Conservation (phyloP, 2,329 filamentous ascomycete genomes). For the Tricladium varicosporioides region DNA sequence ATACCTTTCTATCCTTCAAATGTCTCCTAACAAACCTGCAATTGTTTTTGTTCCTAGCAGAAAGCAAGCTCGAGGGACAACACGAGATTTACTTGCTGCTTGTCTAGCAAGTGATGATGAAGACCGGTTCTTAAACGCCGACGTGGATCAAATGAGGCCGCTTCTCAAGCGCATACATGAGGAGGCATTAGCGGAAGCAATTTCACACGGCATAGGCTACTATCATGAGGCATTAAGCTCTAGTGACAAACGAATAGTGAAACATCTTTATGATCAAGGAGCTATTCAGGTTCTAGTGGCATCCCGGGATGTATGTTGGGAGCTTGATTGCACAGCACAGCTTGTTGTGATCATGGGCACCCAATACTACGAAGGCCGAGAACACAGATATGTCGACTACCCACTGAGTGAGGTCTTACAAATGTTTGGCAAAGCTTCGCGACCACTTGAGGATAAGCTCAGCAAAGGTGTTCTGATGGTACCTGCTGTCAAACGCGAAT, state of each 20-base stretch:
- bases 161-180: constrained; percentile 83
- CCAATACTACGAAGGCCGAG: constrained; percentile 93
- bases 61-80: constrained; percentile 87
- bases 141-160: constrained; percentile 76
- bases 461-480: constrained; percentile 96
- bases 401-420: constrained; percentile 90
- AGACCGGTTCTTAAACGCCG: constrained; percentile 86
- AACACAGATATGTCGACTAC: constrained; percentile 97
- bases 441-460: constrained; percentile 73
- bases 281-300: constrained; percentile 71
- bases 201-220: constrained; percentile 93
- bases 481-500: constrained; percentile 89
- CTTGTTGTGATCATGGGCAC: constrained; percentile 96
- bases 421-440: constrained; percentile 94
- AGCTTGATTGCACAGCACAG: constrained; percentile 83
- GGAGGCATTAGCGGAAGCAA: constrained; percentile 79
- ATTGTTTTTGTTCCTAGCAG: constrained; percentile 90
- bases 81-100: constrained; percentile 82
- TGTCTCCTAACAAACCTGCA: constrained; percentile 85
- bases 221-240: constrained; percentile 90
- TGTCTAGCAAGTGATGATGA: constrained; percentile 88
- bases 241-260: constrained; percentile 90
- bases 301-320: constrained; percentile 92
- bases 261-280: constrained; percentile 78
- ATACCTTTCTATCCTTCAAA: constrained; percentile 82